Evolutionary conservation across 2,329 filamentous ascomycete genomes (phyloP), one percentile per base, ranked within the genome.

Genomic region (Aspergillus spinulosporus): DNA sequence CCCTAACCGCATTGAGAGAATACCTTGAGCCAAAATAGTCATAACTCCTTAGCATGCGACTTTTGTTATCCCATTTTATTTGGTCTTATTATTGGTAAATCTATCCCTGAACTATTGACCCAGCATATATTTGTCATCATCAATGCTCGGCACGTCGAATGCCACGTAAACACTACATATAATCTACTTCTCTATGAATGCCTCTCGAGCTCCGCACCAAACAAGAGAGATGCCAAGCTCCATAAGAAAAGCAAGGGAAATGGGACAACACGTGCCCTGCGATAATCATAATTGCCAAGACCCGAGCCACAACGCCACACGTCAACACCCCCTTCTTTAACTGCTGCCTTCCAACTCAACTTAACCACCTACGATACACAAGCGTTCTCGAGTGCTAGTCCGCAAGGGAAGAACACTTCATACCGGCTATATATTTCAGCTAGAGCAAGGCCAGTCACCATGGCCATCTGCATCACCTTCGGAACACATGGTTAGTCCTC

Each of bases 401-500:
- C 15, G 8, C 12, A 12, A 7, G 11, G 3, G 3, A 31, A 11
- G 11, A 2, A 2, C 11, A 12, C 36, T n/a, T 12, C 5, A 46
- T 34, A 12, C 40, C 14, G 44, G 15, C 15, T 12, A 12, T 26
- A 42, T 45, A 15, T 28, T 21, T 15, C 26, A 21, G 11, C 6
- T 34, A 46, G 31, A 28, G 26, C 26, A 28, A 28, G 4, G 26
- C 26, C 26, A 28, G 29, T 29, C 54, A 66, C 28, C 52, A 76
- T 76, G 74, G 74, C 74, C 26, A 69, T 76, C 57, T 76, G 74
- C 63, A 75, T 76, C 59, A 76, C 74, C 5, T 76, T 75, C 54
- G 74, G 74, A 57, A 74, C 70, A 11, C 69, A 76, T 52, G 73
- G 74, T 76, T 66, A 60, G 70, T 61, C 6, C 42, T 29, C 21